phyloP scores from a whole-genome alignment of 257 asterid species.

The Solanum dulcamara region DNA sequence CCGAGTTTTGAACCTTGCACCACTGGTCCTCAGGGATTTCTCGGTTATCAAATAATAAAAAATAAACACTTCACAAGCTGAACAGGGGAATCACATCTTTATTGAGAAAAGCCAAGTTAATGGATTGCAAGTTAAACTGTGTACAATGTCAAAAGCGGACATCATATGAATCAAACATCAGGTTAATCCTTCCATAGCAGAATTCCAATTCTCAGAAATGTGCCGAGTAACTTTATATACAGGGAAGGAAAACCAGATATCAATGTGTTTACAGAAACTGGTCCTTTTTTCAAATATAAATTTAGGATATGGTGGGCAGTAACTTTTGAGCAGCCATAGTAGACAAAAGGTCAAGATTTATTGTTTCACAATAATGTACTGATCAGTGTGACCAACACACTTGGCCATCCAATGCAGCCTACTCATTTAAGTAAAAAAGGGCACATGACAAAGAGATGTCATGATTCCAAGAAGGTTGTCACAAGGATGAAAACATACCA shows the following conservation, averaged over 20 bases:
- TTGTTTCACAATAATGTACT: neutral
- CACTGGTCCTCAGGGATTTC: neutral
- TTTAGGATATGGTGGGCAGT: neutral
- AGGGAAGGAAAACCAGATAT: neutral
- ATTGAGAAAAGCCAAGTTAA: neutral
- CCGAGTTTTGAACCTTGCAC: neutral
- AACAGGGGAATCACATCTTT: neutral
- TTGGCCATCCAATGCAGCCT: neutral
- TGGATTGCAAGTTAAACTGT: neutral
- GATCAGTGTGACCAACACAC: neutral
- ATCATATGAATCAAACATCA: neutral
- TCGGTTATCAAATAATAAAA: neutral
- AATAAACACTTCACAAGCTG: neutral
- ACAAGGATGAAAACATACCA: constrained; percentile 19
- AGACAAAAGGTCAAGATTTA: neutral
- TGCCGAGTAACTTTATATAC: neutral
- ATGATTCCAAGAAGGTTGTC: neutral
- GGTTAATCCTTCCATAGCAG: neutral
- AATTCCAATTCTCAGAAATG: neutral
- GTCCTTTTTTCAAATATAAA: neutral
- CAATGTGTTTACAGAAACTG: neutral
- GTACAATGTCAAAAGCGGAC: neutral
- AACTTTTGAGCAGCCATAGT: neutral
- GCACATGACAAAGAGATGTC: neutral
- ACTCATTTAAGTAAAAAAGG: neutral